Evolutionary conservation across 2,329 filamentous ascomycete genomes (phyloP), one percentile per base, ranked within the genome.

Genomic region (Monilinia laxa): DNA sequence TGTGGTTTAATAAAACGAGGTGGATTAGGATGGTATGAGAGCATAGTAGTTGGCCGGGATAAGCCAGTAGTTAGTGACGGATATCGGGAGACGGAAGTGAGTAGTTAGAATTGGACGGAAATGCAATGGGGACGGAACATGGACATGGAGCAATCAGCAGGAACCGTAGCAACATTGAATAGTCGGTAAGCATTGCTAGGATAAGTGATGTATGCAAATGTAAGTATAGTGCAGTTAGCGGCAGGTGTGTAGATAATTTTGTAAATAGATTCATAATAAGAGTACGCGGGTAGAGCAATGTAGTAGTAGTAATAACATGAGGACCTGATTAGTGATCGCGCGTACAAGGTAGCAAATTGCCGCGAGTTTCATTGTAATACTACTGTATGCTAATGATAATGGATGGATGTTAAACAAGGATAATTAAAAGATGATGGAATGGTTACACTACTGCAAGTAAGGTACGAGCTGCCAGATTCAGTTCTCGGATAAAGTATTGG

Each of bases 281-380:
- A 31, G 42, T 47, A 20, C 16, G 42, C 42, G 18, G 42, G 14
- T 28, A 47, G 42, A 18, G 16, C 14, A 18, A 20, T 18, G 42
- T 7, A 47, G 28, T 31, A n/a, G 23, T 12, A 56, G 60, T 42
- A 16, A 54, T 38, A 56, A 31, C 14, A 20, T 16, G 35, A 55
- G 11, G 10, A 55, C 11, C 60, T 47, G 42, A 28, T 42, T 11
- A 25, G n/a, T 52, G 31, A 54, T 60, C 35, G 64, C 64, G 64
- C 47, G 55, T 65, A 49, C 20, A 28, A 59, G 35, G 45, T 59
- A 65, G 51, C 28, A 65, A 59, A 65, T 65, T 65, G 64, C 55
- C 64, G 64, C 64, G 64, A 45, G 55, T 45, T 45, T 40, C 12
- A 47, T 45, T 31, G 31, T 23, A 18, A 49, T 20, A n/a, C 45